Conservation (phyloP, 83 land plant genomes). For the Thuja plicata region DNA sequence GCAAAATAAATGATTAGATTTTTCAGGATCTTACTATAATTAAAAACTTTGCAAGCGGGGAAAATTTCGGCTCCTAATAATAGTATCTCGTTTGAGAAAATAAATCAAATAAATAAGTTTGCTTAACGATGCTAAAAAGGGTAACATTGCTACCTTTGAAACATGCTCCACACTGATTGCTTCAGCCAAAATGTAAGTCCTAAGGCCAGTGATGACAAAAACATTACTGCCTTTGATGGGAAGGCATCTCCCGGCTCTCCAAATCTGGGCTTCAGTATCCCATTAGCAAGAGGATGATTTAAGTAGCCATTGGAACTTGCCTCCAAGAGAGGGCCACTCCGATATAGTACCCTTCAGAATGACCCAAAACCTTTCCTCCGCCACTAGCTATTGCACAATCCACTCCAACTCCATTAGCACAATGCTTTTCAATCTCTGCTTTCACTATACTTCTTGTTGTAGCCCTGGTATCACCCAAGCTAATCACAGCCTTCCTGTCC, state of each 20-base stretch:
- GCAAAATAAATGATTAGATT: no score
- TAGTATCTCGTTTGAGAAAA: background rate
- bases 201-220: constrained; percentile 8
- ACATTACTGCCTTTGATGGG: constrained; percentile 26
- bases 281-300: constrained; percentile 19
- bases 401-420: constrained; percentile 18
- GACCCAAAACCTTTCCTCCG: constrained; percentile 22
- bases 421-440: constrained; percentile 15
- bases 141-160: constrained; percentile 20
- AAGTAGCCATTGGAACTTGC: background rate
- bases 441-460: background rate
- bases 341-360: constrained; percentile 14
- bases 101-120: background rate
- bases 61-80: background rate
- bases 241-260: constrained; percentile 32
- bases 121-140: background rate
- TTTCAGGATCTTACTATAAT: no score
- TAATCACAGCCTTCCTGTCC: background rate
- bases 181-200: constrained; percentile 22
- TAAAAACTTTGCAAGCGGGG: no score
- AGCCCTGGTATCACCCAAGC: background rate
- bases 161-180: constrained; percentile 28
- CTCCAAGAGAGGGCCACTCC: background rate
- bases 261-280: constrained; percentile 22
- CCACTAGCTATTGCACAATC: constrained; percentile 25